Evolutionary conservation across 164 flowering plant species (phyloP).

Genomic region (Aristolochia californica): DNA sequence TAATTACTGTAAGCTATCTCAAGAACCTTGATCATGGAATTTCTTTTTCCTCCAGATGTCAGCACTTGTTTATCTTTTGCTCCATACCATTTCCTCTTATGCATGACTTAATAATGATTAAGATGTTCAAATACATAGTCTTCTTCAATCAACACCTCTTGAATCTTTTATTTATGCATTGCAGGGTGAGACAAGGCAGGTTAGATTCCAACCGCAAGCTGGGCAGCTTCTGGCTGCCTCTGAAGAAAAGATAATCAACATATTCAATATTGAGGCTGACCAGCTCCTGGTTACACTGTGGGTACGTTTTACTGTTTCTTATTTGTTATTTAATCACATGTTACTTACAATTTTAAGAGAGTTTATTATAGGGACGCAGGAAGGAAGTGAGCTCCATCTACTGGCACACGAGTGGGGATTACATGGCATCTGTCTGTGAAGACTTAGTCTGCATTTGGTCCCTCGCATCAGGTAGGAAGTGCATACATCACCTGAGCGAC

Average conservation of each 20-base stretch:
- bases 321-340: neutral
- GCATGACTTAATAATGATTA: too few relatives aligned
- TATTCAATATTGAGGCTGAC: constrained; percentile 54
- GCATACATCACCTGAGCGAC: constrained; percentile 46
- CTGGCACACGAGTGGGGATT: constrained; percentile 63
- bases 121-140: neutral
- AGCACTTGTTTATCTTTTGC: too few relatives aligned
- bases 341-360: neutral
- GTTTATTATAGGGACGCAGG: constrained; percentile 42
- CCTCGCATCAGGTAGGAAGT: constrained; percentile 46
- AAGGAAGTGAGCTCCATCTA: constrained; percentile 51
- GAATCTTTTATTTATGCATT: neutral
- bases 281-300: constrained; percentile 36
- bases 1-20: too few relatives aligned
- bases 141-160: neutral
- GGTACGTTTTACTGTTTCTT: constrained; percentile 18
- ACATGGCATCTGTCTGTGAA: constrained; percentile 67
- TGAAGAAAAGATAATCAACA: constrained; percentile 50
- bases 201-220: constrained; percentile 62
- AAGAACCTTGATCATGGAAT: too few relatives aligned
- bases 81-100: too few relatives aligned
- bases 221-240: constrained; percentile 67
- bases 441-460: constrained; percentile 62
- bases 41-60: too few relatives aligned
- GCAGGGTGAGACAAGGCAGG: constrained; percentile 64